These are phyloP conservation scores for Cercophora samala DNA, from an alignment of 495 filamentous ascomycete genomes.

Conservation along the genomic window DNA sequence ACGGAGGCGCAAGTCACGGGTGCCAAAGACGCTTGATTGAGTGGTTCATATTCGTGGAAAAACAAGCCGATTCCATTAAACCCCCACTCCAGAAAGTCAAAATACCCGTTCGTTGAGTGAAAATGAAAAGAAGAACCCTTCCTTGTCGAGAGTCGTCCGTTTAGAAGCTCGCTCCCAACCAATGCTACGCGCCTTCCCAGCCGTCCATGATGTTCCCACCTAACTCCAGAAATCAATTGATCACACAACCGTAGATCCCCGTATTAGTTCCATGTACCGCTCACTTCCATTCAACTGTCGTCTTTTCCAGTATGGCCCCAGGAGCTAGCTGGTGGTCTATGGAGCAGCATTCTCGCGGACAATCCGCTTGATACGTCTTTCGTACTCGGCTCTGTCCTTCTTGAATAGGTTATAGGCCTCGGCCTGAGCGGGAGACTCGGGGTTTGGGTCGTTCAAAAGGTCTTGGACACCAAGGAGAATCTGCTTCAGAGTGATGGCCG, in stretches of 20 bases:
- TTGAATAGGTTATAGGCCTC: conserved; percentile 98
- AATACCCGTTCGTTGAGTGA: conserved; percentile 9
- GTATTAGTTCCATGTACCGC: not conserved
- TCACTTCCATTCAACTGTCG: not conserved
- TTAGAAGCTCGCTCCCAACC: conserved; percentile 17
- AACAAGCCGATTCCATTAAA: not conserved
- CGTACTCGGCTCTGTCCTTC: conserved; percentile 82
- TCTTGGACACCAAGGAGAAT: conserved; percentile 95
- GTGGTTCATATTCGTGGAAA: not conserved
- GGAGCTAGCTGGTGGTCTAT: conserved; percentile 10
- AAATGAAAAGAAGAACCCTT: not conserved
- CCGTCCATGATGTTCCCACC: conserved; percentile 24
- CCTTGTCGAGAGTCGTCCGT: conserved; percentile 9
- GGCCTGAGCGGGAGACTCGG: conserved; percentile 92
- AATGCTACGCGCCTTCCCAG: conserved; percentile 14
- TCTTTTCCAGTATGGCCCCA: not conserved
- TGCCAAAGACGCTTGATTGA: not conserved
- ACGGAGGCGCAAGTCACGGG: conserved; percentile 2
- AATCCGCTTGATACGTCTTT: conserved; percentile 78
- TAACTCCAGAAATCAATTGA: conserved; percentile 20
- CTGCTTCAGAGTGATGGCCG: conserved; percentile 96
- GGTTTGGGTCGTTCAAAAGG: conserved; percentile 92
- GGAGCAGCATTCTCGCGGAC: conserved; percentile 79
- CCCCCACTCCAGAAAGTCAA: conserved; percentile 9
- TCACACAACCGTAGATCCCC: conserved; percentile 9